phyloP scores from a whole-genome alignment of 306 rosid genomes.

The Fagus crenata region DNA sequence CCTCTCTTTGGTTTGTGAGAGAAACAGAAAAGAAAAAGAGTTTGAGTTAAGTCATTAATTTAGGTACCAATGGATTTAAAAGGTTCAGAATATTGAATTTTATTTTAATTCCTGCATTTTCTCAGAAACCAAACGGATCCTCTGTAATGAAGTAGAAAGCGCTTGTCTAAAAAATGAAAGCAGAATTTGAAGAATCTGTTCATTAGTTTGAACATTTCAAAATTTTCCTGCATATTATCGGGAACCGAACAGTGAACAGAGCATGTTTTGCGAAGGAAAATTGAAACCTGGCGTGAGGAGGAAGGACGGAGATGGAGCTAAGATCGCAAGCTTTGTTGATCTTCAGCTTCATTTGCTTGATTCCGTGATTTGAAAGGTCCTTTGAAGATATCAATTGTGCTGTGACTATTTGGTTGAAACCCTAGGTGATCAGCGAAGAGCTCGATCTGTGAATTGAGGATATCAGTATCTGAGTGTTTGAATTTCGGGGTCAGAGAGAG shows the following conservation, averaged over 20 bases:
- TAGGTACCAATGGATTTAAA: neutral
- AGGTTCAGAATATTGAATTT: neutral
- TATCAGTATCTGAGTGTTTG: neutral
- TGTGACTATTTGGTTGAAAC: neutral
- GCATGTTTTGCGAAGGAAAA: neutral
- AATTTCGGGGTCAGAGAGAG: neutral
- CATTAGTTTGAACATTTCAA: neutral
- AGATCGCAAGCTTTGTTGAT: constrained; percentile 91
- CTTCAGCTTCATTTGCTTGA: constrained; percentile 55
- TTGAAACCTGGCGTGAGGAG: constrained; percentile 64
- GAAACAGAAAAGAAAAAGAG: neutral
- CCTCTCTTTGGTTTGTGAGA: neutral
- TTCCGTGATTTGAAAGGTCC: constrained; percentile 12
- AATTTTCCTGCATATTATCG: constrained; percentile 6
- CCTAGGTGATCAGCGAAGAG: constrained; percentile 16
- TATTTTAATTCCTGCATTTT: constrained; percentile 18
- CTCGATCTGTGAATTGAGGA: constrained; percentile 19
- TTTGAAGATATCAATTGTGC: neutral
- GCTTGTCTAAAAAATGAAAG: neutral
- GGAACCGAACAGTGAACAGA: neutral
- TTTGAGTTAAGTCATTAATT: neutral
- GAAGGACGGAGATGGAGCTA: constrained; percentile 83
- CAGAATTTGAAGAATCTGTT: constrained; percentile 2
- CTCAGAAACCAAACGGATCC: constrained; percentile 26
- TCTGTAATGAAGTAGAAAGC: neutral